Evolutionary conservation across 2,329 filamentous ascomycete species (phyloP).

Genomic region (Colletotrichum sp.): DNA sequence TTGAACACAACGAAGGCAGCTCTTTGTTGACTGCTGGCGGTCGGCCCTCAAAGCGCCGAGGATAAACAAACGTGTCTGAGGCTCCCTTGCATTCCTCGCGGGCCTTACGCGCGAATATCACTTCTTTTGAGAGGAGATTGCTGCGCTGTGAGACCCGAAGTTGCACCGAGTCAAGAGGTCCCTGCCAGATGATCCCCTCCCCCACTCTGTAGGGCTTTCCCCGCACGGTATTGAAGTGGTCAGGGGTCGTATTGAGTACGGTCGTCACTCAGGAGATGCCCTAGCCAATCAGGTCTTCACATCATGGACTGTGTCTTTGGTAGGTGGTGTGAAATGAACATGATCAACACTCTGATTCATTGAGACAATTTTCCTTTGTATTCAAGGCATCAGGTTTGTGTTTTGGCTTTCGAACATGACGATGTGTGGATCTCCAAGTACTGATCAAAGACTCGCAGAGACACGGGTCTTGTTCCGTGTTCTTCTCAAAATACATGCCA

Average conservation of each 20-base stretch:
- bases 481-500: background rate
- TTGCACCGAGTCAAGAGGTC: background rate
- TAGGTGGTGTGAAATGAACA: background rate
- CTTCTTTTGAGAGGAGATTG: background rate
- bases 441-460: background rate
- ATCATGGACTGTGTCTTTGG: background rate
- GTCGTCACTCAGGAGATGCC: background rate
- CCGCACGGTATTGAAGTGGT: background rate
- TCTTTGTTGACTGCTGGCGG: background rate
- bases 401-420: background rate
- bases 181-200: background rate
- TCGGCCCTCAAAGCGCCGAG: background rate
- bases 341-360: background rate
- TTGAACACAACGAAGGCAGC: background rate
- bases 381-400: background rate
- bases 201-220: background rate
- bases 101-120: background rate
- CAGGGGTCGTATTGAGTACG: background rate
- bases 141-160: background rate
- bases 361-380: fast-evolving
- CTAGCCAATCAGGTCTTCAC: background rate
- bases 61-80: background rate
- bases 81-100: background rate
- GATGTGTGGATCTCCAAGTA: background rate
- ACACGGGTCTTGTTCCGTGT: background rate